Base-by-base conservation (phyloP, 768 basidiomycete genomes). In the Stropharia rugosoannulata region DNA sequence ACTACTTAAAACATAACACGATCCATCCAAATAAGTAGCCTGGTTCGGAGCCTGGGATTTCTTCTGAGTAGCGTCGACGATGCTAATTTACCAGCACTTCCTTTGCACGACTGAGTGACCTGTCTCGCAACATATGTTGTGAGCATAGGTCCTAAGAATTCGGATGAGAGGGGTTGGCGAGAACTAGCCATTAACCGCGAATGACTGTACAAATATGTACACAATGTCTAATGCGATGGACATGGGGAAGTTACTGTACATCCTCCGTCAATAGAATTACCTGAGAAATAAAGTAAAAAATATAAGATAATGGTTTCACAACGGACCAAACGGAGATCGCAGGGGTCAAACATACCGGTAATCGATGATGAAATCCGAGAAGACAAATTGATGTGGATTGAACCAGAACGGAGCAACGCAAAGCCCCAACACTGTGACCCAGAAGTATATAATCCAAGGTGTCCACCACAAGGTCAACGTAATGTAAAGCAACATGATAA, bases 261-360 rank as follows among this genome's bases (percentile, higher is more conserved):
- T 95, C 95, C 98, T 98, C 97, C 97, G 98, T 59, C 97, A 84
- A 61, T 98, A 75, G 76, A 95, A 98, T 75, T 98, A 95, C 63
- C 96, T 93, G 68, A 65, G 72, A 51, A 46, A 49, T 25, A 39
- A 43, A 25, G n/a, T n/a, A 51, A 52, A 4, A 40, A 7, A 32
- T 27, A 38, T 46, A n/a, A 63, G 38, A 50, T 58, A 4, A 59
- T 22, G 18, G 22, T 38, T 29, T 54, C 37, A 38, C 41, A 13
- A 18, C 43, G 19, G 32, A 15, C 2, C 18, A 32, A 32, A 32
- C 29, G 54, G 10, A 48, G 27, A 37, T 18, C 16, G 45, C 43
- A 43, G 12, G 15, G 29, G 9, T 10, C 29, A 46, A 45, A 72
- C 83, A 65, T 66, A 89, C 89, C 90, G 80, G 65, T 94, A 94